These are phyloP conservation scores for Endocalyx cinctus DNA, from an alignment of 2,329 filamentous ascomycete genomes.

Conservation along the genomic window DNA sequence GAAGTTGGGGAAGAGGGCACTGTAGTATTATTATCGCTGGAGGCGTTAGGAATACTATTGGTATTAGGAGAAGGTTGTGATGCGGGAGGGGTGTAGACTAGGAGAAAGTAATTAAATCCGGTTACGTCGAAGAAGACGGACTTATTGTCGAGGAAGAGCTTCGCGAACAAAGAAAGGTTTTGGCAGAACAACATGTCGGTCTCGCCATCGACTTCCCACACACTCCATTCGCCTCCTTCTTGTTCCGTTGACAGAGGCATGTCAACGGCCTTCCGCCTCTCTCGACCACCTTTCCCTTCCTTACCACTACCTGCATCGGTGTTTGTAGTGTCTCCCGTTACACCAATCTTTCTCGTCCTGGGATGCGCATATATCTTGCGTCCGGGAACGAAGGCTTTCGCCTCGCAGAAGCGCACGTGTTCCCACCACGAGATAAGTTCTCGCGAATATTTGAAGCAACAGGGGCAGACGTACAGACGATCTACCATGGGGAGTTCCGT, in stretches of 20 bases:
- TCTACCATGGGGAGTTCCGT: slow-evolving; percentile 47
- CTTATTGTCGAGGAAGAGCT: slow-evolving; percentile 96
- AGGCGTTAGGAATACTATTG: slow-evolving; percentile 2
- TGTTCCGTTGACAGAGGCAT: slow-evolving; percentile 28
- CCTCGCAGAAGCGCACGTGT: slow-evolving; percentile 55
- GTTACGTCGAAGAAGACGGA: slow-evolving; percentile 96
- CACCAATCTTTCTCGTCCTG: not conserved
- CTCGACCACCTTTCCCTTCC: slow-evolving; percentile 27
- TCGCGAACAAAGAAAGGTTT: slow-evolving; percentile 92
- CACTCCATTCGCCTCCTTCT: slow-evolving; percentile 70
- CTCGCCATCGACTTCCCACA: slow-evolving; percentile 92
- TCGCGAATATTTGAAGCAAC: slow-evolving; percentile 88
- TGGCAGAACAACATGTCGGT: slow-evolving; percentile 86
- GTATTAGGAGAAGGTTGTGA: not conserved
- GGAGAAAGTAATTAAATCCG: slow-evolving; percentile 90
- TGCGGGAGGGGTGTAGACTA: slow-evolving; percentile 63
- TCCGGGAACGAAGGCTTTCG: slow-evolving; percentile 53
- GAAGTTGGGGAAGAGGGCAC: not conserved
- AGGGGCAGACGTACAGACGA: slow-evolving; percentile 79
- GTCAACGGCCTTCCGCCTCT: slow-evolving; percentile 19
- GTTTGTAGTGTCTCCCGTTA: not conserved
- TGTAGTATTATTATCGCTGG: not conserved
- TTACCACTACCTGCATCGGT: slow-evolving; percentile 27
- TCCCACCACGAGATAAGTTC: slow-evolving; percentile 55
- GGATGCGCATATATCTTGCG: slow-evolving; percentile 68